phyloP scores from a whole-genome alignment of 495 filamentous ascomycete species.

The Penicillium herquei region DNA sequence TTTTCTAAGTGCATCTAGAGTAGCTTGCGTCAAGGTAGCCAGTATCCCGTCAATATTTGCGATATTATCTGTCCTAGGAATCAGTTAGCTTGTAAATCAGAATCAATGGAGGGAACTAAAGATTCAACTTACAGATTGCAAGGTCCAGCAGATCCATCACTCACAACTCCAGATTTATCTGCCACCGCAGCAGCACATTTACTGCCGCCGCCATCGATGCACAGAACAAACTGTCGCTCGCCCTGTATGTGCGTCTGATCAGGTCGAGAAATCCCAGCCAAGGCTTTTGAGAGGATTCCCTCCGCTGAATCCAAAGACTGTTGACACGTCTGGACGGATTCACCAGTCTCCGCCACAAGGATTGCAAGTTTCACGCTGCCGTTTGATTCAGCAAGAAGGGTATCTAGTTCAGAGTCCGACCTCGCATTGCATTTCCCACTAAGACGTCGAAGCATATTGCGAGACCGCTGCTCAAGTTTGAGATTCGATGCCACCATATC shows the following conservation, averaged over 20 bases:
- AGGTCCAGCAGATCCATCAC: constrained; percentile 29
- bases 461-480: constrained; percentile 36
- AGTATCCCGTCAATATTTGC: constrained; percentile 13
- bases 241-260: not conserved
- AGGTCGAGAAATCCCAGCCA: constrained; percentile 8
- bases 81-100: not conserved
- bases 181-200: constrained; percentile 35
- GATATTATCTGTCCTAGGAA: constrained; percentile 16
- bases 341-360: constrained; percentile 26
- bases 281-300: constrained; percentile 27
- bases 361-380: constrained; percentile 36
- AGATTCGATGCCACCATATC: constrained; percentile 39
- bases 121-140: constrained; percentile 32
- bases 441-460: constrained; percentile 33
- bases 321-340: constrained; percentile 21
- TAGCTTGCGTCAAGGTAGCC: constrained; percentile 10
- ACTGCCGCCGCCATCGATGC: constrained; percentile 39
- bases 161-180: constrained; percentile 9
- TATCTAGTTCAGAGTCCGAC: constrained; percentile 26
- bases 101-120: not conserved
- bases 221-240: constrained; percentile 20
- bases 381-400: constrained; percentile 23
- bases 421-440: constrained; percentile 19
- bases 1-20: constrained; percentile 13
- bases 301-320: constrained; percentile 17